Conservation (phyloP, 768 basidiomycete species). For the Leccinum sublutescens region DNA sequence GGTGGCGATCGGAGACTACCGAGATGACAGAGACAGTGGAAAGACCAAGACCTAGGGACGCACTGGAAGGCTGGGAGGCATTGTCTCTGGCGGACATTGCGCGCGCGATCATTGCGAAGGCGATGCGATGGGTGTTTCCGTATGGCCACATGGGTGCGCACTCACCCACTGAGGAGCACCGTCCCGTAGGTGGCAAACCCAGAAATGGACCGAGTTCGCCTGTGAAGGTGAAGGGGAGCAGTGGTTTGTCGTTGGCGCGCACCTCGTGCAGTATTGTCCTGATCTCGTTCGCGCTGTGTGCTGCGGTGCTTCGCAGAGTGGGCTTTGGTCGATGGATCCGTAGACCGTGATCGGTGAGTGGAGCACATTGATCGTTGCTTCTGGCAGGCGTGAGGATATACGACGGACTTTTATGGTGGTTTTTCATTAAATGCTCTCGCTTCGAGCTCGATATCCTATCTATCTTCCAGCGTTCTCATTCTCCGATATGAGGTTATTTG, state of each 20-base stretch:
- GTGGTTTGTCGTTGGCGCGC: conserved; percentile 6
- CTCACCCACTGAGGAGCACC: not conserved
- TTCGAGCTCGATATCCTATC: not conserved
- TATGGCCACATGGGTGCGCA: conserved; percentile 8
- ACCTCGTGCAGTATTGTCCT: conserved; percentile 24
- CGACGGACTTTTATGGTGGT: not conserved
- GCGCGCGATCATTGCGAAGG: conserved; percentile 15
- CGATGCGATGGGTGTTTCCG: conserved; percentile 27
- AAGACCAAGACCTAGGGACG: not conserved
- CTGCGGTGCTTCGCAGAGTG: conserved; percentile 25
- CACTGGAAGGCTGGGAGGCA: not conserved
- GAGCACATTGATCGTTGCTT: not conserved
- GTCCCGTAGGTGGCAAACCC: not conserved
- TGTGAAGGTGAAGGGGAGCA: conserved; percentile 7
- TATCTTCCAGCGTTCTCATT: not conserved
- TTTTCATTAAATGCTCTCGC: not conserved
- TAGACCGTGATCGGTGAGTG: conserved; percentile 19
- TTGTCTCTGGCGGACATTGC: conserved; percentile 11
- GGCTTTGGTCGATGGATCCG: conserved; percentile 25
- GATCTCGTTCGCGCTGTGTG: conserved; percentile 30
- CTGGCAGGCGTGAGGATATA: not conserved
- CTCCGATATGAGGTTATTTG: not conserved
- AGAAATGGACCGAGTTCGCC: conserved; percentile 1
- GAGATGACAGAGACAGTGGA: not conserved
- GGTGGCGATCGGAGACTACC: conserved; percentile 1